phyloP scores from a whole-genome alignment of 2,329 filamentous ascomycete species.

The Xylariaceae sp. region DNA sequence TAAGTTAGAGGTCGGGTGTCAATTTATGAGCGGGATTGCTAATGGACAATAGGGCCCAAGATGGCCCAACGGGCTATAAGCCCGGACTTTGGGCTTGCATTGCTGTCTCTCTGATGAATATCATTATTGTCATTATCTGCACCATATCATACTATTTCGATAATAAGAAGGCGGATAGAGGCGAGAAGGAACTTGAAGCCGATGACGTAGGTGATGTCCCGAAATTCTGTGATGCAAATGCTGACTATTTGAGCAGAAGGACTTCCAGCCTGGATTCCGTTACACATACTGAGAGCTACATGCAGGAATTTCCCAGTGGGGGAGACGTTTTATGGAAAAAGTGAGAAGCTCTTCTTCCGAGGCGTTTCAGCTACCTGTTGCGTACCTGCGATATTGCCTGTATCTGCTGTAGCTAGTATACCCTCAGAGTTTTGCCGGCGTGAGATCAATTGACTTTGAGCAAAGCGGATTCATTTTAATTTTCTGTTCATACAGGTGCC shows the following conservation, averaged over 20 bases:
- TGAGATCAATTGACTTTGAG: no score
- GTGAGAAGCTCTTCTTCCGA: no score
- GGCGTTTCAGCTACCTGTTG: no score
- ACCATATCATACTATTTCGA: slow-evolving; percentile 51
- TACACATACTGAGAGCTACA: slow-evolving; percentile 45
- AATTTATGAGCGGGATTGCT: not conserved
- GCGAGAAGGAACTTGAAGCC: slow-evolving; percentile 59
- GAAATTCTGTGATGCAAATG: not conserved
- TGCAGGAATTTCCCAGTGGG: not conserved
- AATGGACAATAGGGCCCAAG: slow-evolving; percentile 47
- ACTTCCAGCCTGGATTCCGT: slow-evolving; percentile 49
- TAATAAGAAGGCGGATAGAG: slow-evolving; percentile 60
- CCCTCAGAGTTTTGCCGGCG: no score
- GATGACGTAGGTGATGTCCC: slow-evolving; percentile 52
- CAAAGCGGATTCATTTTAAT: no score
- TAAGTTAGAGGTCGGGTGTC: slow-evolving; percentile 13
- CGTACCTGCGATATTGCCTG: no score
- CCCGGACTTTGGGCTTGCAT: slow-evolving; percentile 64
- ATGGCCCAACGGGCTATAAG: slow-evolving; percentile 56
- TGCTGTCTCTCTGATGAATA: slow-evolving; percentile 53
- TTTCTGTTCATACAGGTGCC: no score
- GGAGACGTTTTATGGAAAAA: not conserved
- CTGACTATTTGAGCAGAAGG: slow-evolving; percentile 40
- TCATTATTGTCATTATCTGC: slow-evolving; percentile 53
- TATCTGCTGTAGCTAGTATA: no score